Base-by-base conservation (phyloP, 441 rosid species). In the Isatis lusitanica region DNA sequence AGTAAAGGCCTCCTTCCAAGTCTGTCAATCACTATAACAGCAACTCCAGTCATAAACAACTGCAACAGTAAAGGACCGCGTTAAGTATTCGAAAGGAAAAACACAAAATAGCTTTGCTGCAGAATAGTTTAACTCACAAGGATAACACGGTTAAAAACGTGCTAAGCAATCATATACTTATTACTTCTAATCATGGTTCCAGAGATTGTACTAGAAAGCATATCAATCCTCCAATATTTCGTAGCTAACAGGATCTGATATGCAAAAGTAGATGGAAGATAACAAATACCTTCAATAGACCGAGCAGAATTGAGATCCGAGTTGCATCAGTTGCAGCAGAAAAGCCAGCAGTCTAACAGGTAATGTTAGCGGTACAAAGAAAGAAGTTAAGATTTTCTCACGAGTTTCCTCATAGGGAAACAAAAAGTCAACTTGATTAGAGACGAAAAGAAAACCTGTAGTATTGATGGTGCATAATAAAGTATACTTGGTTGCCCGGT, bases 401-500 rank as follows among this genome's bases (percentile, higher is more conserved):
- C 7, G 46, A 56, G 47, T 46, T 71, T 40, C 59, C 36, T 69
- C 61, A 12, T 8, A 75, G 9, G 35, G 68, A 33, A 52, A 61
- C 46, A 63, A 50, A 26, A 68, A 69, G 17, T 28, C 65, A 71
- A 66, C 38, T 26, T 28, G 9, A 43, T 1, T 28, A 72, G 65
- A 67, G 38, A 61, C 51, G 55, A 61, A 53, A 59, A 39, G 5
- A 62, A 36, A 80, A 94, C 98, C 97, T 94, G 85, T 70, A 94
- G 79, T 74, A 94, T 92, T 35, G 96, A 77, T 28, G 96, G 91
- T 24, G 98, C 98, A 81, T 94, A 94, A 82, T 92, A 94, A n/a
- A 94, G 87, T 26, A 92, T 97, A 84, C 98, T 94, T 68, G 98
- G 98, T 80, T 94, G 98, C 70, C 98, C 98, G 3, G 98, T 94